Evolutionary conservation across 495 filamentous ascomycete species (phyloP).

Genomic region (Xylaria intraflava): DNA sequence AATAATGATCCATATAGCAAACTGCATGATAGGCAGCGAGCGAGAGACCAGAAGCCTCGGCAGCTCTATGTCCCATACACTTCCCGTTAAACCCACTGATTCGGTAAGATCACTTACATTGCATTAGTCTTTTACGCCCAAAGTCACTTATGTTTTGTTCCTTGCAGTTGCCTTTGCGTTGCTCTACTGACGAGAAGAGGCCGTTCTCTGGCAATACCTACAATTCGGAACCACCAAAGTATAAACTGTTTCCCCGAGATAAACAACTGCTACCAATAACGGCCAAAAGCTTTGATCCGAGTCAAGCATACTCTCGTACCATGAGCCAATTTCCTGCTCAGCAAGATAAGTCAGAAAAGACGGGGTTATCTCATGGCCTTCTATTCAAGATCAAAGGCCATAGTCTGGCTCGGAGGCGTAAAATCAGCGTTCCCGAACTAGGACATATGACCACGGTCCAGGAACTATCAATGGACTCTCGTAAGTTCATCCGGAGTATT

Average conservation of each 20-base stretch:
- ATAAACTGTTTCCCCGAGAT: constrained; percentile 48
- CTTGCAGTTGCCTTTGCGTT: constrained; percentile 22
- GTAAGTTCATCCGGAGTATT: constrained; percentile 42
- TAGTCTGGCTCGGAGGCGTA: constrained; percentile 48
- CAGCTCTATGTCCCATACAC: constrained; percentile 42
- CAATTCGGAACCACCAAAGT: constrained; percentile 41
- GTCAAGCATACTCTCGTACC: constrained; percentile 41
- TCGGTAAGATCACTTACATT: constrained; percentile 31
- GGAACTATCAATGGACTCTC: constrained; percentile 64
- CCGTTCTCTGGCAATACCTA: constrained; percentile 49
- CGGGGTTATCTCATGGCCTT: constrained; percentile 31
- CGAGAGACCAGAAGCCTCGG: constrained; percentile 30
- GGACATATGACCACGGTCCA: constrained; percentile 63
- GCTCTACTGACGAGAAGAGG: constrained; percentile 35
- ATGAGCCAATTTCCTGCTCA: constrained; percentile 40
- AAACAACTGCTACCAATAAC: constrained; percentile 29
- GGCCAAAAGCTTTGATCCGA: constrained; percentile 44
- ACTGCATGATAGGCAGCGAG: constrained; percentile 38
- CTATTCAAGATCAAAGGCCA: constrained; percentile 48
- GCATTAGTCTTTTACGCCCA: constrained; percentile 12
- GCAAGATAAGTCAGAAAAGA: constrained; percentile 31
- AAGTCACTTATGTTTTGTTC: constrained; percentile 17
- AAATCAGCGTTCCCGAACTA: constrained; percentile 57
- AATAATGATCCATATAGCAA: constrained; percentile 46
- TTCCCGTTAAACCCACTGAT: constrained; percentile 38